A percentile compares a stretch with the other conserved stretches of the same genome.
phyloP scores from a whole-genome alignment of 2,329 filamentous ascomycete genomes.

The Talaromyces sp. region DNA sequence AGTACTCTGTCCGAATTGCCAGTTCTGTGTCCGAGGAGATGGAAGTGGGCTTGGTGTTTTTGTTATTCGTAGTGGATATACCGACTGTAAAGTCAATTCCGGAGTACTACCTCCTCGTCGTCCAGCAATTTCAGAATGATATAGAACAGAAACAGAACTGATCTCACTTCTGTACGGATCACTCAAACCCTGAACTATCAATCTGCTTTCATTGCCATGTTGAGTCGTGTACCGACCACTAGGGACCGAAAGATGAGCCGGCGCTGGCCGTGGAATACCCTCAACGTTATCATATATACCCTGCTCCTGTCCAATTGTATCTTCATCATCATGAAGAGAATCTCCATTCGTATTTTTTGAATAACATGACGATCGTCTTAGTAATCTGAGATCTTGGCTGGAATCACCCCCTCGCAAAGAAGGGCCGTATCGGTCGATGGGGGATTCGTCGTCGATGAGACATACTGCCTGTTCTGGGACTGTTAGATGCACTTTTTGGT shows the following conservation, averaged over 20 bases:
- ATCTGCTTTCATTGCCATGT: background rate
- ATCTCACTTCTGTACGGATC: background rate
- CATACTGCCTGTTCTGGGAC: constrained; percentile 1
- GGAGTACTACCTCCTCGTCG: background rate
- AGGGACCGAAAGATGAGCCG: background rate
- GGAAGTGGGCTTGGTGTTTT: background rate
- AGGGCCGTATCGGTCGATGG: constrained; percentile 15
- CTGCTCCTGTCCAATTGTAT: background rate
- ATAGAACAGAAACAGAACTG: background rate
- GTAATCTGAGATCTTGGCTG: background rate
- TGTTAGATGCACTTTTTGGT: background rate
- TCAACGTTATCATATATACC: background rate
- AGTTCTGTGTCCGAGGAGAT: background rate
- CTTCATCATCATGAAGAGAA: background rate
- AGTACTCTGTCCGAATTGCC: background rate
- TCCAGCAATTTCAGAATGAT: background rate
- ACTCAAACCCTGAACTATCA: constrained; percentile 11
- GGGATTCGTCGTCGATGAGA: constrained; percentile 2
- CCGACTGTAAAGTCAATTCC: background rate
- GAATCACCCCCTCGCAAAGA: background rate
- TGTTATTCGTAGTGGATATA: background rate
- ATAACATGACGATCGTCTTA: constrained; percentile 12
- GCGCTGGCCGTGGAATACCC: background rate
- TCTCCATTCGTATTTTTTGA: background rate
- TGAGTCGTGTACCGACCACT: background rate